Percentiles rank a stretch among this genome's conserved stretches.
Conservation (phyloP, 1,284 basidiomycete genomes). For the Inonotus hispidus region DNA sequence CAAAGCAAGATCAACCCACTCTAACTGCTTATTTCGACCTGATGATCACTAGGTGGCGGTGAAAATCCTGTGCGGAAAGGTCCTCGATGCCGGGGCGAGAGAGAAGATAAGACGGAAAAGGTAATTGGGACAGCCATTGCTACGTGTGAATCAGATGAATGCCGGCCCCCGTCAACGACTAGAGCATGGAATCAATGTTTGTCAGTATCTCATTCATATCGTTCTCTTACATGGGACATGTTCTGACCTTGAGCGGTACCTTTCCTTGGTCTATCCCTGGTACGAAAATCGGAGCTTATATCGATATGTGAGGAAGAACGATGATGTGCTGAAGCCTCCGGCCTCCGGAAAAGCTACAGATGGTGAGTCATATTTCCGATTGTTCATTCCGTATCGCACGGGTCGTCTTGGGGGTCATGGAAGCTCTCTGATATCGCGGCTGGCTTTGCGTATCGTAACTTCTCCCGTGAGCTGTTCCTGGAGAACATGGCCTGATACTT, state of each 20-base stretch:
- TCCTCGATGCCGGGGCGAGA: background rate
- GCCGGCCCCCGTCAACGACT: constrained; percentile 7
- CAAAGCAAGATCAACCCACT: constrained; percentile 12
- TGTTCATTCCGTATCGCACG: background rate
- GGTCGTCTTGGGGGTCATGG: background rate
- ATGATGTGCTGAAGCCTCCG: constrained; percentile 16
- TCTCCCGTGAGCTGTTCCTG: background rate
- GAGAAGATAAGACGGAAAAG: constrained; percentile 9
- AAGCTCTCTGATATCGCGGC: constrained; percentile 11
- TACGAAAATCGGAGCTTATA: constrained; percentile 24
- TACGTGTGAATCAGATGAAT: background rate
- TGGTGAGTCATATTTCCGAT: constrained; percentile 19
- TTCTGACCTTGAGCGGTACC: constrained; percentile 23
- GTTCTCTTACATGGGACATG: constrained; percentile 24
- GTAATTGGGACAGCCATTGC: constrained; percentile 18
- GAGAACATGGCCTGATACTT: background rate
- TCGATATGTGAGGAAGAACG: constrained; percentile 20
- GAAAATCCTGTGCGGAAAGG: constrained; percentile 8
- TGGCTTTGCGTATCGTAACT: constrained; percentile 11
- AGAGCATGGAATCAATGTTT: constrained; percentile 25
- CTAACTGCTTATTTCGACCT: background rate
- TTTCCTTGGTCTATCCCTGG: constrained; percentile 29
- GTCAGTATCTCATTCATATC: constrained; percentile 25
- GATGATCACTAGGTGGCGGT: constrained; percentile 9
- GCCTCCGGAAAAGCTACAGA: constrained; percentile 18